phyloP scores from a whole-genome alignment of 176 grass and related monocot species.

The Bolboschoenus planiculmis region DNA sequence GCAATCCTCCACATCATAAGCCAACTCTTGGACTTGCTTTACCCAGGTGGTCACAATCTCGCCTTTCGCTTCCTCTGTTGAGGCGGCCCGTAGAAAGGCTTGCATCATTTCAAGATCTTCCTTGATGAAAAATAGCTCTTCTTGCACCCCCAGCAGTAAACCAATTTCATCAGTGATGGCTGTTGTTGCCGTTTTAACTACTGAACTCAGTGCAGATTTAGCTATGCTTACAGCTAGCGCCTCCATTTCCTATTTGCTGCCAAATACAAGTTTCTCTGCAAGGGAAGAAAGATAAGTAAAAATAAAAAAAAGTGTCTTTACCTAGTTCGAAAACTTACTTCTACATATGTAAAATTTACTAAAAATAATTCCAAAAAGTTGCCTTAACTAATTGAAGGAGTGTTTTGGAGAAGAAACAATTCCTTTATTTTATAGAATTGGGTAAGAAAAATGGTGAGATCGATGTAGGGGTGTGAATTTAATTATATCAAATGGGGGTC shows the following conservation, averaged over 20 bases:
- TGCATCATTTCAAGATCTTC: conserved; percentile 44
- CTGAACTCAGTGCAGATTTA: conserved; percentile 8
- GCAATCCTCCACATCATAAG: conserved; percentile 34
- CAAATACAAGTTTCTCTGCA: background rate
- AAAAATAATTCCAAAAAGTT: no score
- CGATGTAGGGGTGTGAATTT: no score
- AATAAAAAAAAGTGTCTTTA: no score
- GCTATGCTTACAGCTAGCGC: background rate
- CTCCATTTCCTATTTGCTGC: conserved; percentile 4
- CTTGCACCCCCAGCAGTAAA: conserved; percentile 21
- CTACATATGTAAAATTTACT: no score
- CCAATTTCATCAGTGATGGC: background rate
- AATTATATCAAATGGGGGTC: no score
- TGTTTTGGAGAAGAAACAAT: no score
- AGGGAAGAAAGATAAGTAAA: no score
- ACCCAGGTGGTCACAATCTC: conserved; percentile 23
- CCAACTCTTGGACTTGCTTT: conserved; percentile 33
- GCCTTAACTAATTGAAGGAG: no score
- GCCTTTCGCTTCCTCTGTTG: background rate
- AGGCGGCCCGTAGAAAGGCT: conserved; percentile 4
- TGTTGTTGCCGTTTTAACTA: background rate
- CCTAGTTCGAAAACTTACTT: no score
- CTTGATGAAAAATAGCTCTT: conserved; percentile 7
- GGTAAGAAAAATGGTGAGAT: no score
- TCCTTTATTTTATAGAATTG: no score